Evolutionary conservation across 225 moss, liverwort and hornwort genomes (phyloP).

Genomic region (Lunularia cruciata): DNA sequence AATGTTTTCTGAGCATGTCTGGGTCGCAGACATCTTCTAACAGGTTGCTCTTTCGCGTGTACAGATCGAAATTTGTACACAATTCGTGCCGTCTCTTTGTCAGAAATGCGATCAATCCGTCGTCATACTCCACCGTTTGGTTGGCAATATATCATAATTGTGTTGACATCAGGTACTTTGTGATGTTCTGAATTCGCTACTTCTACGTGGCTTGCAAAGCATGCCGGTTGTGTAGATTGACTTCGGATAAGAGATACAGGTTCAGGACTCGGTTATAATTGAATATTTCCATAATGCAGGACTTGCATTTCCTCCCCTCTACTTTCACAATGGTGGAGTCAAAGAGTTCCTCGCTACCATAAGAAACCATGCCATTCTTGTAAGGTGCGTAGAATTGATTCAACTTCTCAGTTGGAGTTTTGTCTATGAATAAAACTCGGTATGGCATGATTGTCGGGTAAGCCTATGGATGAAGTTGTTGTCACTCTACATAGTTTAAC

Average conservation of each 20-base stretch:
- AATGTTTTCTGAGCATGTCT: no score
- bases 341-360: slow-evolving; percentile 86
- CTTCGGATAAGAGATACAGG: no score
- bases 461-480: no score
- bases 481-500: no score
- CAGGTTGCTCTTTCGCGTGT: slow-evolving; percentile 34
- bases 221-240: no score
- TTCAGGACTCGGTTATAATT: no score
- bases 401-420: no score
- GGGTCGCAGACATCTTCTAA: neutral
- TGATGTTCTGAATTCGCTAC: neutral
- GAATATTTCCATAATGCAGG: no score
- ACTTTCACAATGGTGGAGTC: slow-evolving; percentile 91
- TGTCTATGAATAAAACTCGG: no score
- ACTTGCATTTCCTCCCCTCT: slow-evolving; percentile 78
- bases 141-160: slow-evolving; percentile 93
- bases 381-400: slow-evolving; percentile 45
- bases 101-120: slow-evolving; percentile 98
- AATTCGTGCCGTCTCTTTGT: slow-evolving; percentile 93
- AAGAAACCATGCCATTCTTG: slow-evolving; percentile 70
- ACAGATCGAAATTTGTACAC: slow-evolving; percentile 99
- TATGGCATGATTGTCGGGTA: no score
- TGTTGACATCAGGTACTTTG: slow-evolving; percentile 71
- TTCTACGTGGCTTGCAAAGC: no score
- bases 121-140: slow-evolving; percentile 91